Evolutionary conservation across 129 eudicot genomes (phyloP).

Genomic region (Artemisia argyi): DNA sequence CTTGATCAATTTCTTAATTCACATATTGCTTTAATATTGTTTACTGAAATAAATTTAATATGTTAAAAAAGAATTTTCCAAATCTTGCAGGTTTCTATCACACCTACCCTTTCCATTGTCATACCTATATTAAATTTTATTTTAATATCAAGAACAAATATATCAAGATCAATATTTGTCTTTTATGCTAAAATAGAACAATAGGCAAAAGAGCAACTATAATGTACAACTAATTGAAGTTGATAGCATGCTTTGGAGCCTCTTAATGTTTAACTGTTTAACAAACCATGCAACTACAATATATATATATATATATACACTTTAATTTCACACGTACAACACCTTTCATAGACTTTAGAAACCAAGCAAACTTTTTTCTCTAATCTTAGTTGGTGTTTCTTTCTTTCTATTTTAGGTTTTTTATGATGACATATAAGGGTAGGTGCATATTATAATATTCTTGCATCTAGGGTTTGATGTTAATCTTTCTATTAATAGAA

Average conservation of each 20-base stretch:
- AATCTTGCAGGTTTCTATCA: neutral
- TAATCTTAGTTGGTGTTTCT: neutral
- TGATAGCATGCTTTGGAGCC: too few relatives aligned
- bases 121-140: neutral
- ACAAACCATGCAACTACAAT: too few relatives aligned
- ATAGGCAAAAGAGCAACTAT: too few relatives aligned
- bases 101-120: conserved; percentile 1
- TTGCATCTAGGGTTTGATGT: conserved; percentile 5
- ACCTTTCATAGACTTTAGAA: neutral
- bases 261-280: too few relatives aligned
- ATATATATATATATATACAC: too few relatives aligned
- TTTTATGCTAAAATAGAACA: too few relatives aligned
- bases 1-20: neutral
- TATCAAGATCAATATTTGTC: too few relatives aligned
- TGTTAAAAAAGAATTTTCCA: neutral
- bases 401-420: too few relatives aligned
- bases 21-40: neutral
- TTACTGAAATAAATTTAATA: neutral
- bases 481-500: conserved; percentile 15
- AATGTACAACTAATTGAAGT: too few relatives aligned
- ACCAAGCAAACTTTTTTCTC: neutral
- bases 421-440: neutral
- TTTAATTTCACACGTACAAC: too few relatives aligned
- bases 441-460: conserved; percentile 13
- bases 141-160: too few relatives aligned